phyloP scores from a whole-genome alignment of 257 asterid species.

The Solanum boliviense region DNA sequence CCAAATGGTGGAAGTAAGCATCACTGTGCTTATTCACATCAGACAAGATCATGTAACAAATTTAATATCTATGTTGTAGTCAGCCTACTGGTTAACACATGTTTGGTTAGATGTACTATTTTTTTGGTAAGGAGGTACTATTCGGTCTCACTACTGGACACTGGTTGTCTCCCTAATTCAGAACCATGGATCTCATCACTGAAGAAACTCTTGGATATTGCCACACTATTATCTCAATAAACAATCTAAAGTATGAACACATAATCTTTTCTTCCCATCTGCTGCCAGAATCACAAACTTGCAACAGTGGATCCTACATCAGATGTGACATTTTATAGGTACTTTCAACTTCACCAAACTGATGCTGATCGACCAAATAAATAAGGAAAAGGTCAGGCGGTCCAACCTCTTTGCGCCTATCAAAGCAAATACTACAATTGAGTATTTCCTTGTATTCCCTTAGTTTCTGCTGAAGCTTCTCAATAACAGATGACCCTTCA shows the following conservation, averaged over 20 bases:
- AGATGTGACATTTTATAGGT: background rate
- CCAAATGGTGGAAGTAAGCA: background rate
- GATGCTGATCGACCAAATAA: background rate
- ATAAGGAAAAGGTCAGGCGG: background rate
- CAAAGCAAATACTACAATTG: constrained; percentile 83
- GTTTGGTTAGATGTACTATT: background rate
- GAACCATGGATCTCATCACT: background rate
- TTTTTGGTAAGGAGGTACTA: background rate
- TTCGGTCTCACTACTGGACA: background rate
- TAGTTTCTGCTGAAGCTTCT: constrained; percentile 77
- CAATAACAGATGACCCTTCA: constrained; percentile 57
- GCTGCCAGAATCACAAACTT: background rate
- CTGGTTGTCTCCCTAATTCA: background rate
- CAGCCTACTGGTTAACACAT: background rate
- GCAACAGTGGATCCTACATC: background rate
- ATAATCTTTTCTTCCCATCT: background rate
- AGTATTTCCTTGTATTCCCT: constrained; percentile 82
- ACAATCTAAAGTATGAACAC: background rate
- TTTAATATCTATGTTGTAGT: background rate
- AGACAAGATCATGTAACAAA: background rate
- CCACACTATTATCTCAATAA: background rate
- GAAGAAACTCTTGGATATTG: background rate
- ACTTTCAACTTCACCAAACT: background rate
- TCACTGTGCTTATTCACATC: background rate
- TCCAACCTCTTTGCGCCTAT: constrained; percentile 85